Base-by-base conservation (phyloP, 352 stramenopile species). In the Globisporangium paroecandrum region DNA sequence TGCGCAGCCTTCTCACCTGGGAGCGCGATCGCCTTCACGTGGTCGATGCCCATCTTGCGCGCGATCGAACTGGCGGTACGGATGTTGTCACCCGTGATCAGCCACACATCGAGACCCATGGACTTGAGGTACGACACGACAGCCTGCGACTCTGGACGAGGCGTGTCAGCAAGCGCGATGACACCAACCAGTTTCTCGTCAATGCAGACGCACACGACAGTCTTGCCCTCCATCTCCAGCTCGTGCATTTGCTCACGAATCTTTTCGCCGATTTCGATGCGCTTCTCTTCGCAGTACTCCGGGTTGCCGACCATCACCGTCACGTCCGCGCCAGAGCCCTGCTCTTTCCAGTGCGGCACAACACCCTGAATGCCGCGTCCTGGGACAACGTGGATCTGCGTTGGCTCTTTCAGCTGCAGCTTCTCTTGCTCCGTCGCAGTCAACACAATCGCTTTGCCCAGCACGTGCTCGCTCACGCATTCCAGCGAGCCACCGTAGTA, bases 1-100 rank as follows among this genome's bases (percentile, higher is more conserved):
- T 95, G 91, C 56, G 94, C 80, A 4, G 97, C 85, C 71, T 99
- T 99, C 71, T 99, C 93, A 53, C 95, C 93, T 2, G 96, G 96
- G 3, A 98, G 78, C 24, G 98, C 83, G 66, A 97, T 82, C 0
- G 90, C 89, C 71, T 87, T 92, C 27, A 96, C 87, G 58, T 90
- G 77, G 62, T 90, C 79, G 25, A 99, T 93, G 27, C 90, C 94
- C 71, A 99, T 86, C 73, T 97, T 78, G 46, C 82, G 78, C 2
- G 88, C 95, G 49, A 99, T 92, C 0, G 89, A 83, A 22, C 82
- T 89, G 9, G 96, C 97, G 5, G 95, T 98, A 20, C 91, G 89
- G 47, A 96, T 83, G 64, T 98, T 96, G 75, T 99, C 97, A 22
- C 98, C 89, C 7, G 88, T 97, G 64, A 97, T 90, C 25, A 97